Evolutionary conservation across 1,139 yeast genomes (phyloP).

Genomic region (Debaryomyces coudertii): DNA sequence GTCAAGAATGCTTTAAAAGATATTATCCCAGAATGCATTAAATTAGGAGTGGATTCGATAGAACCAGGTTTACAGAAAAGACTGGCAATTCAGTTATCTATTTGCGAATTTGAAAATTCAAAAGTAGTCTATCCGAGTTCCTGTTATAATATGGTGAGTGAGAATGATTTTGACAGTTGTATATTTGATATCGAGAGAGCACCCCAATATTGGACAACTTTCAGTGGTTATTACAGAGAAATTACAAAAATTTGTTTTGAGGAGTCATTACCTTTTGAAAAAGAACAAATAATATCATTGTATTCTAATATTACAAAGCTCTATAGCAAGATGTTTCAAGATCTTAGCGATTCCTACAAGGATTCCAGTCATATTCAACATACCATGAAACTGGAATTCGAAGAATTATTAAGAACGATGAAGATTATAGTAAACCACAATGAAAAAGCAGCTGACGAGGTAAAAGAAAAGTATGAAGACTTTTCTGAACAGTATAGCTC

Average conservation of each 20-base stretch:
- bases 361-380: slow-evolving; percentile 16
- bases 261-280: slow-evolving; percentile 54
- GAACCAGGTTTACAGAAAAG: slow-evolving; percentile 30
- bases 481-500: slow-evolving; percentile 17
- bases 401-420: slow-evolving; percentile 18
- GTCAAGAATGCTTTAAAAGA: slow-evolving; percentile 29
- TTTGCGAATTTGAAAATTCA: slow-evolving; percentile 58
- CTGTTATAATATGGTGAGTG: slow-evolving; percentile 26
- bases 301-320: slow-evolving; percentile 50
- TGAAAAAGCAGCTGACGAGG: slow-evolving; percentile 14
- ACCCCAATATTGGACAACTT: slow-evolving; percentile 64
- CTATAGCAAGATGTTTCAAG: slow-evolving; percentile 25
- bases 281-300: slow-evolving; percentile 49
- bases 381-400: slow-evolving; percentile 21
- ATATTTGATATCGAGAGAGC: slow-evolving; percentile 41
- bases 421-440: slow-evolving; percentile 10
- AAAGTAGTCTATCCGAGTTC: slow-evolving; percentile 36
- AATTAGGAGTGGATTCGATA: slow-evolving; percentile 36
- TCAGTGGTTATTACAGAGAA: slow-evolving; percentile 58
- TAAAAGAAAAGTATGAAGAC: slow-evolving; percentile 15
- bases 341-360: slow-evolving; percentile 20
- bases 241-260: slow-evolving; percentile 52
- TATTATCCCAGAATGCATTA: slow-evolving; percentile 32
- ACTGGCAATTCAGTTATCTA: slow-evolving; percentile 53
- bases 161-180: slow-evolving; percentile 33